Conservation (phyloP, 805 yeast genomes). For the Ogataea nakhonphanomensis region DNA sequence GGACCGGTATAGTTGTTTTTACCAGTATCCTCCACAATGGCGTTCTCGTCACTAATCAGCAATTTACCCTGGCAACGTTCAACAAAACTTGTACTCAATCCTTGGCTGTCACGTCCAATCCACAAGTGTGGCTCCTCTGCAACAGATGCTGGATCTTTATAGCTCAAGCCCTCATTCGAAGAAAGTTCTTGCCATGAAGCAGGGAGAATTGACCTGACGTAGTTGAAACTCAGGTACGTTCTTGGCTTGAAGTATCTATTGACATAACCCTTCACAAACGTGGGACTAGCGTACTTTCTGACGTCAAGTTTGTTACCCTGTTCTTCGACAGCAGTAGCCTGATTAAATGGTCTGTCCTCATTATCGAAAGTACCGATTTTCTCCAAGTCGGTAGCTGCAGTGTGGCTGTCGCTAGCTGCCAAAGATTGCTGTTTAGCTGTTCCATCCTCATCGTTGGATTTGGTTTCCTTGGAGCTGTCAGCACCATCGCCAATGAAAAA, state of each 20-base stretch:
- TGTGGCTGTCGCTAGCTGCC: constrained; percentile 15
- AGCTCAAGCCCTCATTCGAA: constrained; percentile 21
- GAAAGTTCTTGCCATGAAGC: constrained; percentile 21
- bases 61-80: constrained; percentile 53
- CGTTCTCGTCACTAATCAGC: constrained; percentile 53
- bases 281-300: constrained; percentile 10
- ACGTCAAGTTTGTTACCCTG: constrained; percentile 6
- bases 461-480: constrained; percentile 24
- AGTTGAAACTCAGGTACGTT: constrained; percentile 37
- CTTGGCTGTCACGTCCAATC: constrained; percentile 67
- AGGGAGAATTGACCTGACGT: constrained; percentile 42
- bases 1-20: constrained; percentile 51
- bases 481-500: constrained; percentile 19
- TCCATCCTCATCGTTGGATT: constrained; percentile 26
- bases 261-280: constrained; percentile 11
- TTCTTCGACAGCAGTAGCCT: constrained; percentile 4
- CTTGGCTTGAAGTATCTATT: constrained; percentile 44
- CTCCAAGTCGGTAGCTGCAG: constrained; percentile 19
- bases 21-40: constrained; percentile 58
- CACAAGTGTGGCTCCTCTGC: constrained; percentile 62
- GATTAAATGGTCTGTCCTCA: constrained; percentile 27
- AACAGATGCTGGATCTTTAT: constrained; percentile 55
- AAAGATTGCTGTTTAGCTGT: constrained; percentile 11
- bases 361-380: constrained; percentile 16
- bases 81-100: constrained; percentile 59